Evolutionary conservation across 257 asterid genomes (phyloP).

Genomic region (Henckelia pumila): DNA sequence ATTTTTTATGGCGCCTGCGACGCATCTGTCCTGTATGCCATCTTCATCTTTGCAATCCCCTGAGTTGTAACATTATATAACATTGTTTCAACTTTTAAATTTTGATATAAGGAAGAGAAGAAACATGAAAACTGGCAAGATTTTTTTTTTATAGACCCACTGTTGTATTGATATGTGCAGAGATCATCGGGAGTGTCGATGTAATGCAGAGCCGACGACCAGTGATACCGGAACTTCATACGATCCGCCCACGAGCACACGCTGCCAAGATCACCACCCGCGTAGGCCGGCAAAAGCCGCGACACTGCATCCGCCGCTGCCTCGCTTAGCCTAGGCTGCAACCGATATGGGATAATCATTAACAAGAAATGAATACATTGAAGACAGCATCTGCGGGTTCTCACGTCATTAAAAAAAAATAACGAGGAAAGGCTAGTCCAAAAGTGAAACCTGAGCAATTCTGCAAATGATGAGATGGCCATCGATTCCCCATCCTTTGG

Average conservation of each 20-base stretch:
- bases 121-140: not conserved
- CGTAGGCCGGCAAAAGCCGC: too few relatives aligned
- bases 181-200: slow-evolving; percentile 72
- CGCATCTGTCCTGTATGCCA: slow-evolving; percentile 70
- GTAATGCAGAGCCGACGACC: slow-evolving; percentile 88
- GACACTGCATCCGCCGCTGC: slow-evolving; percentile 66
- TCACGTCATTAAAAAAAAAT: too few relatives aligned
- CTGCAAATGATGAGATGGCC: slow-evolving; percentile 72
- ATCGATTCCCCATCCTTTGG: slow-evolving; percentile 76
- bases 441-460: slow-evolving; percentile 86
- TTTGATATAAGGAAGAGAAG: not conserved
- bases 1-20: slow-evolving; percentile 90
- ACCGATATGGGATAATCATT: not conserved
- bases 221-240: slow-evolving; percentile 60
- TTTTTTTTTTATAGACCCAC: slow-evolving; percentile 47
- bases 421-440: too few relatives aligned
- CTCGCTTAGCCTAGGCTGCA: slow-evolving; percentile 60
- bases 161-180: slow-evolving; percentile 63
- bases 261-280: too few relatives aligned
- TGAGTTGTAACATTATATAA: too few relatives aligned
- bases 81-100: not conserved
- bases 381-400: too few relatives aligned
- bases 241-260: slow-evolving; percentile 82
- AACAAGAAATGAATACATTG: too few relatives aligned
- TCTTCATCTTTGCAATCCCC: slow-evolving; percentile 89